Percentiles rank a stretch among this genome's conserved stretches.
Conservation (phyloP, 805 yeast species). For the Clavispora carvajalis region DNA sequence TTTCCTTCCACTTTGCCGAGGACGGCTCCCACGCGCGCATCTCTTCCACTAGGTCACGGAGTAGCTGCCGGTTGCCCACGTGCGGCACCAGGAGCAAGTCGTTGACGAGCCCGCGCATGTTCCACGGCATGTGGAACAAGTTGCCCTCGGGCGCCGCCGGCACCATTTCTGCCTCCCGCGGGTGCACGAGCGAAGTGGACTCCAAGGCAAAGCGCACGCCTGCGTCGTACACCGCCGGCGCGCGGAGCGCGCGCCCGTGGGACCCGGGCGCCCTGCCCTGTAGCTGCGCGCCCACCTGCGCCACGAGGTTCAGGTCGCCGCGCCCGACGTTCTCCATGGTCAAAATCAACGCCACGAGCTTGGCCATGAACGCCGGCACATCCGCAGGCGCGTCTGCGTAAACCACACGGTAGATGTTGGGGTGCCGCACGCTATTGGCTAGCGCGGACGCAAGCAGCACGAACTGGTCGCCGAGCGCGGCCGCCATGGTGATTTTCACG, state of each 20-base stretch:
- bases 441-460: constrained; percentile 32
- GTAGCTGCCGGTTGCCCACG: constrained; percentile 20
- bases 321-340: constrained; percentile 33
- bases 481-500: constrained; percentile 34
- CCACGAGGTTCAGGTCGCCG: constrained; percentile 25
- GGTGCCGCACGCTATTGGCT: constrained; percentile 26
- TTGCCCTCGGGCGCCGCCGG: constrained; percentile 9
- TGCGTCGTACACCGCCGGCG: constrained; percentile 21
- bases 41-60: constrained; percentile 20
- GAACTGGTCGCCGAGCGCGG: constrained; percentile 30
- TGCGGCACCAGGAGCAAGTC: constrained; percentile 30
- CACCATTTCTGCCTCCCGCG: background rate
- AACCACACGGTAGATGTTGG: constrained; percentile 31
- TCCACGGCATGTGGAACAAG: constrained; percentile 34
- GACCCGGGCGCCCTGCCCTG: constrained; percentile 22
- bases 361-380: constrained; percentile 25
- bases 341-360: constrained; percentile 23
- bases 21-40: constrained; percentile 27
- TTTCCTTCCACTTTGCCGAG: constrained; percentile 26
- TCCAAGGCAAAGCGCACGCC: constrained; percentile 32
- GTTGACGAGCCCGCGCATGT: constrained; percentile 31
- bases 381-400: constrained; percentile 15
- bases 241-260: constrained; percentile 23
- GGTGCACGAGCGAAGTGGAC: constrained; percentile 25
- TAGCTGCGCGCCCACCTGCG: constrained; percentile 26